A percentile compares a stretch with the other conserved stretches of the same genome.
Evolutionary conservation across 768 basidiomycete species (phyloP).

Genomic region (Omphalotus guepiniiformis): DNA sequence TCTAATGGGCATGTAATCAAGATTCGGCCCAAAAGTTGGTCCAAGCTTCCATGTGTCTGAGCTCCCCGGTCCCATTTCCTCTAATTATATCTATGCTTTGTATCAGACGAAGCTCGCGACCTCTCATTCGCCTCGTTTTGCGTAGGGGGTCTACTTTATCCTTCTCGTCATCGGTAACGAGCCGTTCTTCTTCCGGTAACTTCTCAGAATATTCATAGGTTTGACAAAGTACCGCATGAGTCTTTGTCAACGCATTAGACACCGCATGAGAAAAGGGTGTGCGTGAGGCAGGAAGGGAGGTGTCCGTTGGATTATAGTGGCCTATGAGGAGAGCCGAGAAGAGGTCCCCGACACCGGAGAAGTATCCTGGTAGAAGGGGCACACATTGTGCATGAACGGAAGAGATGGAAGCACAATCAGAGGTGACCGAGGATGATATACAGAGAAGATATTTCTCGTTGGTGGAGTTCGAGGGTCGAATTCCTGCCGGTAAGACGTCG

Average conservation of each 20-base stretch:
- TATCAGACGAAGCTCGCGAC: slow-evolving; percentile 80
- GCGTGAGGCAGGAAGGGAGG: slow-evolving; percentile 10
- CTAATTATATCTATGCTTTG: slow-evolving; percentile 71
- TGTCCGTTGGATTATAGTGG: slow-evolving; percentile 48
- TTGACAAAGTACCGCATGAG: slow-evolving; percentile 62
- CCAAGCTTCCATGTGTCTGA: too few species aligned
- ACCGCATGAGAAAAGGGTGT: slow-evolving; percentile 55
- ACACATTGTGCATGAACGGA: slow-evolving; percentile 68
- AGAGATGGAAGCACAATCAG: slow-evolving; percentile 24
- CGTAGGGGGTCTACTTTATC: slow-evolving; percentile 62
- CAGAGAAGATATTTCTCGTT: slow-evolving; percentile 64
- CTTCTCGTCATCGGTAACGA: slow-evolving; percentile 71
- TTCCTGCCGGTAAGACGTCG: slow-evolving; percentile 41
- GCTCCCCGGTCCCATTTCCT: slow-evolving; percentile 33
- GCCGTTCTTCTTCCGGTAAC: slow-evolving; percentile 56
- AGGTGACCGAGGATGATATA: slow-evolving; percentile 59
- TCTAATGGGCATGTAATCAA: too few species aligned
- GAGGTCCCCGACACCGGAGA: slow-evolving; percentile 94
- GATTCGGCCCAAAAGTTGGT: too few species aligned
- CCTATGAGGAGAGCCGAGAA: slow-evolving; percentile 91
- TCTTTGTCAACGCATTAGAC: slow-evolving; percentile 67
- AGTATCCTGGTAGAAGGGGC: slow-evolving; percentile 83
- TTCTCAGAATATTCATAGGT: slow-evolving; percentile 55
- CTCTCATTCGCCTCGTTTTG: slow-evolving; percentile 69
- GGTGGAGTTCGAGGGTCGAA: slow-evolving; percentile 32